Conservation (phyloP, 108 stramenopile species). For the Nitzschia putrida region DNA sequence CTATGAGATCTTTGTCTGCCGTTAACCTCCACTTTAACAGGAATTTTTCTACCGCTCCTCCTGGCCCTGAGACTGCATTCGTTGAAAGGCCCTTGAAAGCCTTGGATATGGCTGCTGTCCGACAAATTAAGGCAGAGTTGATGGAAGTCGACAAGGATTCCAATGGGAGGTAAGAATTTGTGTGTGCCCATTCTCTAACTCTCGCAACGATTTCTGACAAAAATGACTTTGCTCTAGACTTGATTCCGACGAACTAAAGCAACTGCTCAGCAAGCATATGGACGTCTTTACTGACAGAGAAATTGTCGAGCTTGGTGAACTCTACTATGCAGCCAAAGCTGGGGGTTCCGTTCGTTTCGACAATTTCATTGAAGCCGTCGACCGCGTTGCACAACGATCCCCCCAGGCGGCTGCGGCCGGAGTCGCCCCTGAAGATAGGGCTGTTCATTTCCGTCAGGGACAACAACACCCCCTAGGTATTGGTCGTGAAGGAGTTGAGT, state of each 20-base stretch:
- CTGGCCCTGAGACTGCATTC: background rate
- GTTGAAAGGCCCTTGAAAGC: conserved; percentile 19
- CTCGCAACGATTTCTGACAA: background rate
- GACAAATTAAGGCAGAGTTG: conserved; percentile 72
- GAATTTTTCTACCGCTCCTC: background rate
- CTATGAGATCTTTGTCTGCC: background rate
- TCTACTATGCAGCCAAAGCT: conserved; percentile 66
- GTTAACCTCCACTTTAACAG: background rate
- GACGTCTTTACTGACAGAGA: conserved; percentile 69
- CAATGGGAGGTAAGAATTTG: conserved; percentile 40
- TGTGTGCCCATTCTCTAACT: background rate
- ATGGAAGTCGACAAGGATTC: conserved; percentile 49
- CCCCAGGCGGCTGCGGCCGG: conserved; percentile 38
- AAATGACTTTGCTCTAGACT: conserved; percentile 29
- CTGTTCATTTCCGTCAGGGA: conserved; percentile 53
- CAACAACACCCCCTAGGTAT: conserved; percentile 32
- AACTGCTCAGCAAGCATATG: conserved; percentile 58
- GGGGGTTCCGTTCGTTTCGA: conserved; percentile 59
- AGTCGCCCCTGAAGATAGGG: background rate
- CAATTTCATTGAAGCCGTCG: conserved; percentile 69
- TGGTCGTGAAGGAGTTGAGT: conserved; percentile 16
- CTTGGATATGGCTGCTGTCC: conserved; percentile 57
- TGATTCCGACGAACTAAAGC: conserved; percentile 68
- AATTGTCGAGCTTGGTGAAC: conserved; percentile 67
- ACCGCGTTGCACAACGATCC: conserved; percentile 33